Base-by-base conservation (phyloP, 495 filamentous ascomycete genomes). In the Neurospora sublineolata region DNA sequence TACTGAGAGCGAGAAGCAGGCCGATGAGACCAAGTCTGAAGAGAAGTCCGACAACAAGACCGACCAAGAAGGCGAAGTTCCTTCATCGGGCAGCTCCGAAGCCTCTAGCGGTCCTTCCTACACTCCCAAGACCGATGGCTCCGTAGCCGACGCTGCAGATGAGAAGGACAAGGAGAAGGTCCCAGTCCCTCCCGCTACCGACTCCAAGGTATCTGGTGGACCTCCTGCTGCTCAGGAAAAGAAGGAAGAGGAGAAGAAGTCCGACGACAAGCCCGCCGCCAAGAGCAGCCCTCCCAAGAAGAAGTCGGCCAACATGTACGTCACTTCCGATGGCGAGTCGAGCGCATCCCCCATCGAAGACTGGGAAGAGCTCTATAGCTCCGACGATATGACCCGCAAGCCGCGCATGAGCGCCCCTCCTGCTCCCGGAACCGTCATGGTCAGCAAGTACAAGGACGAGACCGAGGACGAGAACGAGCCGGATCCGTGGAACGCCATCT, bases 401-500 rank as follows among this genome's bases (percentile, higher is more conserved):
- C 83, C 84, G 14, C 79, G 83, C 42, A 77, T 79, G 74, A 76
- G 79, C 2, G 73, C 80, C 0, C 70, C 81, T 1, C 75, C 79
- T 0, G 72, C 77, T 0, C 68, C 76, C 23, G 77, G 78, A n/a
- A 75, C 76, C 4, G 71, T 75, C 4, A 72, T 75, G 2, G 81
- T 77, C 42, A 82, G 77, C 69, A 82, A 83, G 73, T 80, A 82
- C 68, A 74, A 75, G 20, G 80, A 82, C 68, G 80, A 82, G 18
- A 79, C 74, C 10, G 84, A 83, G 4, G 84, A 86, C 70, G 83
- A 84, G 68, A 80, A 78, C 37, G 75, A 83, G 71, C 82, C 84
- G 2, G 83, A 83, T 52, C 84, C 84, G 38, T 86, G 84, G 84
- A 86, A 86, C 68, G 83, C 83, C 40, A 82, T 86, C 73, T 82